Evolutionary conservation across 768 basidiomycete genomes (phyloP).

Genomic region (Panellus pusillus): DNA sequence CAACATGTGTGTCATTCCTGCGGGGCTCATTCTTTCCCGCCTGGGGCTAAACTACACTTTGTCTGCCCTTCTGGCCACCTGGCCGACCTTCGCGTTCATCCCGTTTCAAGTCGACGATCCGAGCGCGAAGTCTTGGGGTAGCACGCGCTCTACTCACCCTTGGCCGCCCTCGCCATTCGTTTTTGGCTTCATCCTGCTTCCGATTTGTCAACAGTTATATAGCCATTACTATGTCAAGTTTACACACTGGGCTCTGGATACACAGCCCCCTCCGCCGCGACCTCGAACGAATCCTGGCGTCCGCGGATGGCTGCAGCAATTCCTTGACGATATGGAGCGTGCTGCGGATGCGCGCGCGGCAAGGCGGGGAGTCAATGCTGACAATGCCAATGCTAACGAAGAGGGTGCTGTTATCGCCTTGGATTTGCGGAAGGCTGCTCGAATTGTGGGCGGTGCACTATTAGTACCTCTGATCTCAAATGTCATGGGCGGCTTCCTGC

Average conservation of each 20-base stretch:
- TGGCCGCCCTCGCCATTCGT: slow-evolving; percentile 67
- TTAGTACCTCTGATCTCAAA: slow-evolving; percentile 66
- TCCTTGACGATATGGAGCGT: slow-evolving; percentile 22
- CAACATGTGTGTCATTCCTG: slow-evolving; percentile 71
- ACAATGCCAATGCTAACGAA: slow-evolving; percentile 23
- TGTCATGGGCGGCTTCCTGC: slow-evolving; percentile 61
- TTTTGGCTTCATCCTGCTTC: slow-evolving; percentile 54
- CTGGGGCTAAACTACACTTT: slow-evolving; percentile 42
- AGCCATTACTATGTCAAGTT: slow-evolving; percentile 38
- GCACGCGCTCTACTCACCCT: slow-evolving; percentile 8
- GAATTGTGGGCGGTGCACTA: slow-evolving; percentile 68
- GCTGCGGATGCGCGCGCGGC: slow-evolving; percentile 15
- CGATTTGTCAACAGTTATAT: slow-evolving; percentile 48
- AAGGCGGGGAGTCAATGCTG: slow-evolving; percentile 14
- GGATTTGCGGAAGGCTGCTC: slow-evolving; percentile 64
- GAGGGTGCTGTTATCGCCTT: slow-evolving; percentile 37
- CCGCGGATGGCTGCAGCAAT: slow-evolving; percentile 22
- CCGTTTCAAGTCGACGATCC: slow-evolving; percentile 26
- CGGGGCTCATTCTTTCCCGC: slow-evolving; percentile 65
- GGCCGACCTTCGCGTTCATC: slow-evolving; percentile 42
- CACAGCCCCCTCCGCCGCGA: slow-evolving; percentile 31
- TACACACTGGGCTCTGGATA: slow-evolving; percentile 46
- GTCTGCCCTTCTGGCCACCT: slow-evolving; percentile 47
- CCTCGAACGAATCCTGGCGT: slow-evolving; percentile 22
- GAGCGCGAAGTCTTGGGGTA: neutral